These are phyloP conservation scores for Paramecium sexaurelia DNA, from an alignment of 73 alveolate species.

Conservation along the genomic window DNA sequence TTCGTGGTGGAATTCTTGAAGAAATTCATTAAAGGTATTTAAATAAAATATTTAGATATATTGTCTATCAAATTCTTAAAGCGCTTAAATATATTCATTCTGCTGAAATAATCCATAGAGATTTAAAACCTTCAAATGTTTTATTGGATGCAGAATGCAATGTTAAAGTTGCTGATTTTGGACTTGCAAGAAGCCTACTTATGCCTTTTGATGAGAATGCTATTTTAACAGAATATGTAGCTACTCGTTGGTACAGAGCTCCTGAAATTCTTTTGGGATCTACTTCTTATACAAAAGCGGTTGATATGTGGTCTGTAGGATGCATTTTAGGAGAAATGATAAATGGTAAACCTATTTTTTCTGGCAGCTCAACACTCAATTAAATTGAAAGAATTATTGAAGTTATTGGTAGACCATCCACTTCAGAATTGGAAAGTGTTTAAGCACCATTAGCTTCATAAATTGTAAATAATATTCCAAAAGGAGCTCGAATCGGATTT, in stretches of 20 bases:
- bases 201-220: constrained; percentile 75
- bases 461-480: constrained; percentile 77
- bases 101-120: constrained; percentile 87
- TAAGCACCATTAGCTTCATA: constrained; percentile 72
- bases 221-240: constrained; percentile 87
- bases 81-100: constrained; percentile 97
- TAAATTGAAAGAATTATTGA: constrained; percentile 86
- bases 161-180: constrained; percentile 94
- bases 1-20: constrained; percentile 95
- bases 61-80: constrained; percentile 93
- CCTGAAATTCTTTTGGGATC: constrained; percentile 91
- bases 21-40: constrained; percentile 83
- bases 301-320: constrained; percentile 95
- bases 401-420: constrained; percentile 87
- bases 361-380: constrained; percentile 91
- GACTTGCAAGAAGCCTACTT: constrained; percentile 84
- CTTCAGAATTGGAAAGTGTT: constrained; percentile 80
- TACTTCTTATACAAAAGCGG: constrained; percentile 83
- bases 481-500: constrained; percentile 73
- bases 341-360: constrained; percentile 83
- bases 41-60: constrained; percentile 71
- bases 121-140: constrained; percentile 88
- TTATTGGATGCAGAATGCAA: constrained; percentile 88
- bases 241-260: constrained; percentile 94
- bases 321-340: constrained; percentile 90